These are phyloP conservation scores for Diaporthe humulicola DNA, from an alignment of 2,329 filamentous ascomycete genomes.

Conservation along the genomic window DNA sequence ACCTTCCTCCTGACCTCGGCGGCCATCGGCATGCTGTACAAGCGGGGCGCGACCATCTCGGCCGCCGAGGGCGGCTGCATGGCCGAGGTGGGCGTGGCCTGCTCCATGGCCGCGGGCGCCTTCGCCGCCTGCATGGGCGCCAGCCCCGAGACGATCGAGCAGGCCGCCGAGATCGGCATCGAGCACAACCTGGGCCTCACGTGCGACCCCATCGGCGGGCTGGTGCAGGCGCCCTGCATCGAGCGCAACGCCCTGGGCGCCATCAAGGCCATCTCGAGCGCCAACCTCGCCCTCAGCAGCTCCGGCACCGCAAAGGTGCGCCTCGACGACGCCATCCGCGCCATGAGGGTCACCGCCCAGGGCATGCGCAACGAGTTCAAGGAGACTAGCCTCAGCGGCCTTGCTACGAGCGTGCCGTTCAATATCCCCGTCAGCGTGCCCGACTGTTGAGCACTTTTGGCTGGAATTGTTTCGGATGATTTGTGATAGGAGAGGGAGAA, in stretches of 20 bases:
- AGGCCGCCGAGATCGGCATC: slow-evolving; percentile 66
- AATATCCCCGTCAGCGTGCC: slow-evolving; percentile 65
- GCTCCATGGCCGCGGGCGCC: slow-evolving; percentile 64
- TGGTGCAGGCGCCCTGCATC: slow-evolving; percentile 65
- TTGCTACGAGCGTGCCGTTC: slow-evolving; percentile 64
- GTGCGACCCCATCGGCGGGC: slow-evolving; percentile 63
- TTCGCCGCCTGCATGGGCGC: slow-evolving; percentile 66
- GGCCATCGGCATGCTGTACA: slow-evolving; percentile 66
- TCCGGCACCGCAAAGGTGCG: slow-evolving; percentile 62
- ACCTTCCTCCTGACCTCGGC: slow-evolving; percentile 64
- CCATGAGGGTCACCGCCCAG: slow-evolving; percentile 63
- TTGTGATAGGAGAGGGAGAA: neutral
- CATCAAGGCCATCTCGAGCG: slow-evolving; percentile 64
- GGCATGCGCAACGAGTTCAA: slow-evolving; percentile 68
- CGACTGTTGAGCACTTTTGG: slow-evolving; percentile 54
- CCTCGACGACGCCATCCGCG: slow-evolving; percentile 63
- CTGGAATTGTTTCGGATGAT: neutral
- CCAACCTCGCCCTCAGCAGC: slow-evolving; percentile 62
- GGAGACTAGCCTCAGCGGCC: slow-evolving; percentile 63
- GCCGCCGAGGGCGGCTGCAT: slow-evolving; percentile 66
- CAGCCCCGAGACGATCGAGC: slow-evolving; percentile 63
- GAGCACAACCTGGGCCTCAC: slow-evolving; percentile 65
- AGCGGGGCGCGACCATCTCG: slow-evolving; percentile 65
- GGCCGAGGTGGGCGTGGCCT: slow-evolving; percentile 67
- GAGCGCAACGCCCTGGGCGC: slow-evolving; percentile 65